A percentile compares a stretch with the other conserved stretches of the same genome.
Evolutionary conservation across 2,329 filamentous ascomycete species (phyloP).

Genomic region (Nannizzia gypsea): DNA sequence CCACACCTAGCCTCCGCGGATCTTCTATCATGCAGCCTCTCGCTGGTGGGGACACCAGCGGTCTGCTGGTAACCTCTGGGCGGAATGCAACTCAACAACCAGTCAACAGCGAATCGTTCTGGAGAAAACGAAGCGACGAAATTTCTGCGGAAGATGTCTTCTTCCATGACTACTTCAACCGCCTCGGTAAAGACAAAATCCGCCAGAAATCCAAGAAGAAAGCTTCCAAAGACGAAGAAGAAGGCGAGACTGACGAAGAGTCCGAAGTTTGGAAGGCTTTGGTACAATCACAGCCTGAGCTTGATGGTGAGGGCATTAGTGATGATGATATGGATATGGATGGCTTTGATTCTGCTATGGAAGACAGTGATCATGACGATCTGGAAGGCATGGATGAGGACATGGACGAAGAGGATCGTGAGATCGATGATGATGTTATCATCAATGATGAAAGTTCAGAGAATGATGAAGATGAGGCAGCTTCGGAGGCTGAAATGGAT

Average conservation of each 20-base stretch:
- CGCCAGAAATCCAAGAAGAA: slow-evolving; percentile 48
- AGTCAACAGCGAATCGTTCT: slow-evolving; percentile 82
- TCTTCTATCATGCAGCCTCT: slow-evolving; percentile 95
- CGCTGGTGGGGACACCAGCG: slow-evolving; percentile 48
- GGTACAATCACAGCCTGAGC: slow-evolving; percentile 65
- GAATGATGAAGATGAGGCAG: slow-evolving; percentile 9
- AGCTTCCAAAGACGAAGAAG: slow-evolving; percentile 31
- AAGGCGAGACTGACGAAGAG: slow-evolving; percentile 49
- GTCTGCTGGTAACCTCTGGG: slow-evolving; percentile 50
- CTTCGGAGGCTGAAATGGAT: slow-evolving; percentile 18
- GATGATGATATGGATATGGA: slow-evolving; percentile 49
- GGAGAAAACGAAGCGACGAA: slow-evolving; percentile 78
- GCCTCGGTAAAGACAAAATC: slow-evolving; percentile 51
- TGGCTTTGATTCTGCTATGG: slow-evolving; percentile 42
- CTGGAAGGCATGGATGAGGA: slow-evolving; percentile 31
- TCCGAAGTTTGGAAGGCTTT: slow-evolving; percentile 88
- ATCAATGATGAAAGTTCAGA: slow-evolving; percentile 11
- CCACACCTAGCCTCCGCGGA: slow-evolving; percentile 53
- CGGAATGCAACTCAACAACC: slow-evolving; percentile 49
- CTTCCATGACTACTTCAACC: slow-evolving; percentile 94
- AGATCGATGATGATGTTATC: slow-evolving; percentile 22
- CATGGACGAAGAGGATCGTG: slow-evolving; percentile 22
- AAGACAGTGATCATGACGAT: slow-evolving; percentile 34
- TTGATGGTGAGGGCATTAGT: slow-evolving; percentile 49
- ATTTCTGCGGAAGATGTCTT: slow-evolving; percentile 88